phyloP scores from a whole-genome alignment of 495 filamentous ascomycete species.

The Daldinia decipiens region DNA sequence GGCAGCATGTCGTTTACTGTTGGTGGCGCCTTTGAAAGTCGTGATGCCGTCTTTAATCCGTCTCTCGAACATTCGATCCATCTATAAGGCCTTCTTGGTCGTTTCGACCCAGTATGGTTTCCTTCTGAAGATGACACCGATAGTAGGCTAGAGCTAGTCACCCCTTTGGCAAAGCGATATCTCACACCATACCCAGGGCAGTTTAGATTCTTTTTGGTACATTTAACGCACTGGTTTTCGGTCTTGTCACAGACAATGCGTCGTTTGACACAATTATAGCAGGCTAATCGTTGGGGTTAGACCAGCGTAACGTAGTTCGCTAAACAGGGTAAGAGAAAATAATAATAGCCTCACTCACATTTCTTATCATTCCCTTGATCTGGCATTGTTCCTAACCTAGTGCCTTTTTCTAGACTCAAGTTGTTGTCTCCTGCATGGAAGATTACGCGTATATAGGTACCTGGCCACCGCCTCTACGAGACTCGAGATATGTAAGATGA shows the following conservation, averaged over 20 bases:
- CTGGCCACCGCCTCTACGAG: not conserved
- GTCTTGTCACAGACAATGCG: constrained; percentile 32
- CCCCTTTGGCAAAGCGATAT: constrained; percentile 27
- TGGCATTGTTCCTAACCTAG: not conserved
- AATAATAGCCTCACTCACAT: not conserved
- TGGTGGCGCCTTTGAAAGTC: not conserved
- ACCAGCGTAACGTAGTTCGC: not conserved
- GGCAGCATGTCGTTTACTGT: not conserved
- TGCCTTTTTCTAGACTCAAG: not conserved
- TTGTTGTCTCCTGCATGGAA: not conserved
- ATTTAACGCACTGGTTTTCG: constrained; percentile 17
- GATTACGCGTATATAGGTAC: not conserved
- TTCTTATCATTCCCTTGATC: not conserved
- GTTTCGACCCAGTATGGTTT: not conserved
- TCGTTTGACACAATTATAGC: constrained; percentile 26
- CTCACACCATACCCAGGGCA: constrained; percentile 25
- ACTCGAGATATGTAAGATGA: not conserved
- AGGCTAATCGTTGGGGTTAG: constrained; percentile 8
- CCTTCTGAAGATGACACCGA: constrained; percentile 3
- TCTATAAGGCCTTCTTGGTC: not conserved
- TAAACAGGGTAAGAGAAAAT: not conserved
- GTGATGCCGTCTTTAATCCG: not conserved
- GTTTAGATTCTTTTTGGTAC: constrained; percentile 18
- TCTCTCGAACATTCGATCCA: not conserved
- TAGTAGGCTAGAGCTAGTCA: constrained; percentile 8